phyloP scores from a whole-genome alignment of 306 rosid genomes.

The Senna tora region DNA sequence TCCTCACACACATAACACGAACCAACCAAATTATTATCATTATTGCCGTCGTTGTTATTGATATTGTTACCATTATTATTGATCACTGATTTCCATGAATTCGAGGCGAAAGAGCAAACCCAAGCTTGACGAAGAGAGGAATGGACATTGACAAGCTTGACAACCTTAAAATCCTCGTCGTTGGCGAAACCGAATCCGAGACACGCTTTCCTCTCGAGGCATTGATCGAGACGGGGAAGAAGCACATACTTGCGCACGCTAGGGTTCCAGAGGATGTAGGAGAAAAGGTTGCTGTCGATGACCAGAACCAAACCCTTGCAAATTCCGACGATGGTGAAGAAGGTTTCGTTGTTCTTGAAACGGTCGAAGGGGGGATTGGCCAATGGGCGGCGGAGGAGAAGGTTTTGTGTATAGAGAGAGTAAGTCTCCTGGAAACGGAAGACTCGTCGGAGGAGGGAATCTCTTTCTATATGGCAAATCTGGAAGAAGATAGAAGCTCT shows the following conservation, averaged over 20 bases:
- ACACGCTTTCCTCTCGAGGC: background rate
- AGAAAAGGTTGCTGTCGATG: background rate
- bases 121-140: background rate
- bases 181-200: background rate
- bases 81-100: background rate
- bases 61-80: too few species aligned
- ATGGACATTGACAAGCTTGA: background rate
- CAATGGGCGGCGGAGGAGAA: too few species aligned
- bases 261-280: background rate
- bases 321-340: background rate
- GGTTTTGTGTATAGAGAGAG: too few species aligned
- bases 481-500: background rate
- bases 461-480: too few species aligned
- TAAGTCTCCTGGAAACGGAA: too few species aligned
- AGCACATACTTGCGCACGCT: background rate
- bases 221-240: background rate
- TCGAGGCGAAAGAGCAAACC: background rate
- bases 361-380: background rate
- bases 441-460: too few species aligned
- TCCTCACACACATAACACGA: fast-evolving
- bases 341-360: background rate
- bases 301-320: background rate
- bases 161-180: constrained; percentile 14
- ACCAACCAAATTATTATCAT: too few species aligned
- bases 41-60: too few species aligned